These are phyloP conservation scores for Plasmodium falciparum DNA, from an alignment of 169 alveolate species.

Conservation along the genomic window DNA sequence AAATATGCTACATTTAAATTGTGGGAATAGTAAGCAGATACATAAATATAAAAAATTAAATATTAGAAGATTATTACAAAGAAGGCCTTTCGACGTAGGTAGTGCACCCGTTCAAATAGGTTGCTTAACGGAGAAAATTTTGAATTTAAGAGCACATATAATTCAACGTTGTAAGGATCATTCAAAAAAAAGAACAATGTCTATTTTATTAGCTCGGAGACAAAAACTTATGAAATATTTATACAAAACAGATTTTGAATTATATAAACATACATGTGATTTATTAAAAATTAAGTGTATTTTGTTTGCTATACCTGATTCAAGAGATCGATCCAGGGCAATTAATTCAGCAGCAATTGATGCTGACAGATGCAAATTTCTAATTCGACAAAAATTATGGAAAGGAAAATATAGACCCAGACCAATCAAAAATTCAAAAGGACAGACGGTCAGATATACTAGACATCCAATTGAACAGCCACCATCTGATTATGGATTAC, in stretches of 20 bases:
- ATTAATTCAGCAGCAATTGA: constrained; percentile 88
- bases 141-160: constrained; percentile 88
- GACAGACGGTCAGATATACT: constrained; percentile 88
- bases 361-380: constrained; percentile 90
- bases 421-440: constrained; percentile 85
- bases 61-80: constrained; percentile 83
- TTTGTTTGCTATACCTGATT: constrained; percentile 90
- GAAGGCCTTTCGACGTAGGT: constrained; percentile 88
- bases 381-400: constrained; percentile 90
- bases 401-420: constrained; percentile 87
- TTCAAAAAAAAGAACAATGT: constrained; percentile 87
- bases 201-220: constrained; percentile 87
- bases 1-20: constrained; percentile 81
- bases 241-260: constrained; percentile 86
- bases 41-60: constrained; percentile 78
- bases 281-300: constrained; percentile 87
- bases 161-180: constrained; percentile 86
- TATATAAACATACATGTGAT: constrained; percentile 88
- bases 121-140: constrained; percentile 89
- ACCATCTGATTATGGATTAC: constrained; percentile 81
- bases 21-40: constrained; percentile 80
- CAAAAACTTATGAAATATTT: constrained; percentile 88
- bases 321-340: constrained; percentile 89
- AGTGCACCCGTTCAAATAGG: constrained; percentile 89
- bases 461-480: constrained; percentile 91